A percentile compares a stretch with the other conserved stretches of the same genome.
These are phyloP conservation scores for Microcos paniculata DNA, from an alignment of 345 rosid species.

Conservation along the genomic window DNA sequence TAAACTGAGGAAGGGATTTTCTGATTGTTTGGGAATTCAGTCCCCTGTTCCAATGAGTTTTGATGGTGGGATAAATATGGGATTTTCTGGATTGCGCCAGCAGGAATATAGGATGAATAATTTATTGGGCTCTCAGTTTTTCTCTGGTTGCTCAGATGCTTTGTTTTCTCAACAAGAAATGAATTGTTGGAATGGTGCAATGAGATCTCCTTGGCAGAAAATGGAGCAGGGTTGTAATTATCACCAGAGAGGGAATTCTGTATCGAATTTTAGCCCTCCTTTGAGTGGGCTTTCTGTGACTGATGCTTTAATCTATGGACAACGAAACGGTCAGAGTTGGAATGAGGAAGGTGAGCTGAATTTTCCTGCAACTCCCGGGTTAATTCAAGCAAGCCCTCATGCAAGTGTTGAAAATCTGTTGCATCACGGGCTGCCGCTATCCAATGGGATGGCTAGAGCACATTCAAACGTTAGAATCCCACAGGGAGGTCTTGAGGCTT, in stretches of 20 bases:
- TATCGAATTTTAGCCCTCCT: not conserved
- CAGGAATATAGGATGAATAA: constrained; percentile 12
- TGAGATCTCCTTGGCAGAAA: constrained; percentile 17
- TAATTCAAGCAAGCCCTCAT: constrained; percentile 9
- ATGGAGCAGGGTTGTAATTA: constrained; percentile 14
- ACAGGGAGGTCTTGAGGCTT: constrained; percentile 16
- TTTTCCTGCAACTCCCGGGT: constrained; percentile 1
- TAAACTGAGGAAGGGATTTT: constrained; percentile 10
- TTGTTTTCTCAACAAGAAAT: constrained; percentile 10
- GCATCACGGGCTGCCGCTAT: constrained; percentile 10
- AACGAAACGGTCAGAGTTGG: constrained; percentile 12
- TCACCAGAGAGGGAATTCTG: constrained; percentile 6
- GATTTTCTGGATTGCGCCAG: constrained; percentile 11
- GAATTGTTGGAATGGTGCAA: constrained; percentile 8
- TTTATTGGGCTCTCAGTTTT: constrained; percentile 4
- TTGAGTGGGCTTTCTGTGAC: constrained; percentile 14
- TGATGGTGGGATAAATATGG: constrained; percentile 8
- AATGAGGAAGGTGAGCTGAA: constrained; percentile 13
- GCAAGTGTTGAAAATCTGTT: constrained; percentile 4
- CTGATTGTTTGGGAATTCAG: constrained; percentile 19
- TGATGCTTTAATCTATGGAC: constrained; percentile 19
- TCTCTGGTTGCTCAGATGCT: constrained; percentile 5
- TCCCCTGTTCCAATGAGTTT: constrained; percentile 15
- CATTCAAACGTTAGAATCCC: constrained; percentile 18
- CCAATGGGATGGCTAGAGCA: constrained; percentile 18